A percentile compares a stretch with the other conserved stretches of the same genome.
These are phyloP conservation scores for Apiotrichum akiyoshidainum DNA, from an alignment of 1,284 basidiomycete species.

Conservation along the genomic window DNA sequence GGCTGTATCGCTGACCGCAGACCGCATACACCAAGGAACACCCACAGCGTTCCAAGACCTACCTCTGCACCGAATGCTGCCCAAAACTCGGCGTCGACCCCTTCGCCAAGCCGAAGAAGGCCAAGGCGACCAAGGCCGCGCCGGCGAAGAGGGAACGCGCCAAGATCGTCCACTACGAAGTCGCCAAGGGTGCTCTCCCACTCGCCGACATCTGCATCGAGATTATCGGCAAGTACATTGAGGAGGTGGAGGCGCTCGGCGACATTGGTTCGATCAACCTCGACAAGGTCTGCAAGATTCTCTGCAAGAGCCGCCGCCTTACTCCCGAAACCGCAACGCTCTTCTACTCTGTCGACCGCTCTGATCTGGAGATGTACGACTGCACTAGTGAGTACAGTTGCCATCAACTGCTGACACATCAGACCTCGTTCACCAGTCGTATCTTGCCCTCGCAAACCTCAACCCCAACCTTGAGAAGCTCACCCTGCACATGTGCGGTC, in stretches of 20 bases:
- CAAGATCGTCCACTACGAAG: conserved; percentile 65
- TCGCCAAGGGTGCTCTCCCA: conserved; percentile 61
- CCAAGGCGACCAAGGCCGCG: conserved; percentile 56
- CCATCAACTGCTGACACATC: conserved; percentile 7
- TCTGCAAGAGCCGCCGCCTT: conserved; percentile 82
- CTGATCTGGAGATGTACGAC: conserved; percentile 75
- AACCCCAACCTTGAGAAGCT: conserved; percentile 75
- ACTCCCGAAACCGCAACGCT: conserved; percentile 72
- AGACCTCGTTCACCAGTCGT: conserved; percentile 68
- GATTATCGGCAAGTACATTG: conserved; percentile 80
- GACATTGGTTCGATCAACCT: conserved; percentile 77
- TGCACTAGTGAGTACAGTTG: conserved; percentile 69
- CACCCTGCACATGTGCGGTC: conserved; percentile 82
- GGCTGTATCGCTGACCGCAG: conserved; percentile 50
- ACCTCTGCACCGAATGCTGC: conserved; percentile 73
- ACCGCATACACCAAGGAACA: conserved; percentile 72
- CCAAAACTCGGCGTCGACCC: conserved; percentile 71
- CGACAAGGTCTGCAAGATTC: conserved; percentile 75
- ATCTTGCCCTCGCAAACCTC: conserved; percentile 66
- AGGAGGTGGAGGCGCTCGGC: conserved; percentile 85
- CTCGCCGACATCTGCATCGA: conserved; percentile 76
- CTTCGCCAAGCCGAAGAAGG: conserved; percentile 64
- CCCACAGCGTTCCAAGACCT: conserved; percentile 64
- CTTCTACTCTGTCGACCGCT: conserved; percentile 74
- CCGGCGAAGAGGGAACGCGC: conserved; percentile 38